These are phyloP conservation scores for Diaporthe destruens DNA, from an alignment of 2,329 filamentous ascomycete genomes.

Conservation along the genomic window DNA sequence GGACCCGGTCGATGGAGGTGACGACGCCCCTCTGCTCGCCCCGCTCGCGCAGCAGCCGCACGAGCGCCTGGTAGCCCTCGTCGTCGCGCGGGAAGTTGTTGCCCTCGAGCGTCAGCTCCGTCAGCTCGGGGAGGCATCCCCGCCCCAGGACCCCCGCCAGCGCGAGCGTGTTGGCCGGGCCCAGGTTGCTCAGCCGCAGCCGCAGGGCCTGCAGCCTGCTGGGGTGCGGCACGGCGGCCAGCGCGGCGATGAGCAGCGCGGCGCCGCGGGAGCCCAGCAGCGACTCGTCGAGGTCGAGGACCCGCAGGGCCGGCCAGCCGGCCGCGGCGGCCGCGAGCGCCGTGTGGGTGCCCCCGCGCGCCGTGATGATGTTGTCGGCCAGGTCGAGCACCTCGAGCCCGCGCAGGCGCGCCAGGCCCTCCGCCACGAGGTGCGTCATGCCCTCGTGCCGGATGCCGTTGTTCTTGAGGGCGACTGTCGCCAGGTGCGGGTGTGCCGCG, in stretches of 20 bases:
- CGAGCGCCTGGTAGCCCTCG: not conserved
- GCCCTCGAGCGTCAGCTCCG: not conserved
- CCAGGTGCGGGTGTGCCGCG: slow-evolving; percentile 10
- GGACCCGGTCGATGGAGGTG: not conserved
- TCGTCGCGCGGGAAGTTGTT: not conserved
- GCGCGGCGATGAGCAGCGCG: slow-evolving; percentile 18
- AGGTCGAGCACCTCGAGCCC: slow-evolving; percentile 11
- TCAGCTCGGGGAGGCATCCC: not conserved
- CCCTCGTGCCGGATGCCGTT: not conserved
- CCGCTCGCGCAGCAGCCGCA: not conserved
- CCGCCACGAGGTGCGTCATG: not conserved
- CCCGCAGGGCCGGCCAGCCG: not conserved
- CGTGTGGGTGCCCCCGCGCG: not conserved
- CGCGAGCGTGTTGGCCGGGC: not conserved
- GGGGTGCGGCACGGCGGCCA: not conserved
- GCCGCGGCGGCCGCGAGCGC: not conserved
- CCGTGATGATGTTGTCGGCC: not conserved
- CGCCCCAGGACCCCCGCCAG: not conserved
- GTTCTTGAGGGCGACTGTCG: not conserved
- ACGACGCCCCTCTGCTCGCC: not conserved
- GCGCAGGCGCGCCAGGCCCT: not conserved
- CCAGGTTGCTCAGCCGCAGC: not conserved
- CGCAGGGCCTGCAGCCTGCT: not conserved
- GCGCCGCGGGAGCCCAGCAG: slow-evolving; percentile 8
- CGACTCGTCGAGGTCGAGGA: slow-evolving; percentile 9